Base-by-base conservation (phyloP, 176 grass and related monocot species). In the Eremochloa ophiuroides region DNA sequence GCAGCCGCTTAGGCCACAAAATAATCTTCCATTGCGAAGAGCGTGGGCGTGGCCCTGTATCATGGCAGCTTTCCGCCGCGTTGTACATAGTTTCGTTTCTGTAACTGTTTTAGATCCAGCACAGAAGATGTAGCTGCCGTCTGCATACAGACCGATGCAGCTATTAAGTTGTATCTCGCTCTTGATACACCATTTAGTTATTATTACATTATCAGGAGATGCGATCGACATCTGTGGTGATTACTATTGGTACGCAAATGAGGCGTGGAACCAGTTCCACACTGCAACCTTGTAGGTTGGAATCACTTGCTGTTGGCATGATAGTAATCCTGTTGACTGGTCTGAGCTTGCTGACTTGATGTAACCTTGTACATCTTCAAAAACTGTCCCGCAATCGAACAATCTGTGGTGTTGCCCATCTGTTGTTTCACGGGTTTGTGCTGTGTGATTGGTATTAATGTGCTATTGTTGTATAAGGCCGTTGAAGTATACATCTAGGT, bases 11-110 rank as follows among this genome's bases (percentile, higher is more conserved):
- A 13, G 72, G 43, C 43, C 76, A 6, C 75, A 48, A 53, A 87
- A 87, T 76, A 84, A 84, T 84, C 85, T 91, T 80, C 89, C 64
- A 10, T 4, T 33, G 25, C n/a, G 63, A 84, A 84, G 80, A 47
- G n/a, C 27, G 25, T 53, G 69, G 84, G 53, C 10, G 69, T 58
- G 55, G 44, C 64, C 65, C 71, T 87, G 85, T 91, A 91, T 58
- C 85, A 8, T 71, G 80, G 85, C 81, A 42, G 33, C 81, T 66
- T 71, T 71, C 66, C 55, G 76, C 63, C 65, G 3, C 4, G 2
- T 71, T 91, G 89, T 91, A 91, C 76, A 87, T 83, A 76, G 27
- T 66, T 48, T 81, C 87, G 80, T 77, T 82, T 89, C 0, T 23
- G 18, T 47, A 12, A 29, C 53, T 33, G 6, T 16, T 80, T 78